Base-by-base conservation (phyloP, 2,329 filamentous ascomycete species). In the Aspergillus floridensis region DNA sequence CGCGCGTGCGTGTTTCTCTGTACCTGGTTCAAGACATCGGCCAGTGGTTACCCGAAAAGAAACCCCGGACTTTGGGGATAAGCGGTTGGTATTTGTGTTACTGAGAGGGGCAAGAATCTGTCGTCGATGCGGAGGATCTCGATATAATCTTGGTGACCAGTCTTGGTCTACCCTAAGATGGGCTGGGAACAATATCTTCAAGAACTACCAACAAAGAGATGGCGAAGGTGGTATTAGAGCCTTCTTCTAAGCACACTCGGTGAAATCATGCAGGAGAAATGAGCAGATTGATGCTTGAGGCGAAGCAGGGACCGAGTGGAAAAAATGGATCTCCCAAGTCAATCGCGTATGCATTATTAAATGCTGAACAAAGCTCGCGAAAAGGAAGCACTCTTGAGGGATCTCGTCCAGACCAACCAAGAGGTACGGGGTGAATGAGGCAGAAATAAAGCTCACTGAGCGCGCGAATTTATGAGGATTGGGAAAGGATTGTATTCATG, bases 141-240 rank as follows among this genome's bases (percentile, higher is more conserved):
- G 84, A 86, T 70, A 71, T 72, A 16, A 78, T 86, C 51, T 77
- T 85, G 12, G 76, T 79, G 67, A 73, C 76, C 16, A 81, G 78
- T 48, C 77, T 85, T 72, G 83, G 83, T 26, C 24, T 26, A 26
- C 7, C 1, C 81, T 82, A 1, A 65, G 83, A 53, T 85, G 83
- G 83, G 79, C 81, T 8, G 78, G 83, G 6, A 80, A 80, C 22
- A 84, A 84, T 1, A 81, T 83, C 3, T 86, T 86, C 67, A 82
- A 83, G 68, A 82, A 81, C 52, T 86, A 86, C 72, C 81, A 84
- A 72, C 82, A 82, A 54, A 84, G 84, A 2, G 84, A 84, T 11
- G 84, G 84, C 2, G 74, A 77, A 11, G 80, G 77, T 2, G 84
- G 84, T 1, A 70, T 86, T 58, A 71, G 75, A 12, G 80, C 76